Evolutionary conservation across 768 basidiomycete species (phyloP), one percentile per base, ranked within the genome.

Genomic region (Termitomyces sp.): DNA sequence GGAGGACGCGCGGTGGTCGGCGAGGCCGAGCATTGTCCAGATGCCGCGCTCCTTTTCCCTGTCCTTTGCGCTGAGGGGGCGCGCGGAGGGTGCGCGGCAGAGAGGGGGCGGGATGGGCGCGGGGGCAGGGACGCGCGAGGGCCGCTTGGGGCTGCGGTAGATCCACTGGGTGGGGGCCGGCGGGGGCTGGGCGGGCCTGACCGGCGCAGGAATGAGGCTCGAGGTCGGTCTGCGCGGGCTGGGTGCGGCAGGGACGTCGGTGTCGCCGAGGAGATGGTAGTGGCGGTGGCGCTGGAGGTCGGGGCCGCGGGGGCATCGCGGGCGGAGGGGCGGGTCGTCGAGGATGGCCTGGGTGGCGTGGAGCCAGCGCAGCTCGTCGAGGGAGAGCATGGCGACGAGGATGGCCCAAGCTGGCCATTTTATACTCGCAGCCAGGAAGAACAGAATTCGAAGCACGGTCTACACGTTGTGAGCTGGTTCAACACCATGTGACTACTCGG

Each of bases 291-390:
- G 53, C 5, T 54, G 28, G 30, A n/a, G 32, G 1, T 41, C 14
- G 24, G 30, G 41, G 10, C 10, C 41, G n/a, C n/a, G 2, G 16
- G 30, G 32, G 7, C 43, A 32, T 32, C 44, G 44, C 8, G 14
- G 11, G 16, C 43, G 53, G 24, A 30, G 20, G 13, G 20, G 16
- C 0, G 1, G 41, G 53, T 5, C 41, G 7, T 63, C 59, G 16
- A 60, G 32, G 5, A 58, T 60, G 22, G 57, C 58, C 49, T 67
- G 65, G 43, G 73, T 76, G 28, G 78, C 79, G 49, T 76, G 72
- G 20, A 82, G 70, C 80, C 80, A 82, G 24, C 76, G 70, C 52
- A 80, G 68, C 66, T 80, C 80, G 60, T 80, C 80, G 56, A 72
- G 69, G 55, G 75, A 68, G 53, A 20, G 56, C 49, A 51, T 40